Conservation (phyloP, 495 filamentous ascomycete species). For the Xanthoparmelia taractica region DNA sequence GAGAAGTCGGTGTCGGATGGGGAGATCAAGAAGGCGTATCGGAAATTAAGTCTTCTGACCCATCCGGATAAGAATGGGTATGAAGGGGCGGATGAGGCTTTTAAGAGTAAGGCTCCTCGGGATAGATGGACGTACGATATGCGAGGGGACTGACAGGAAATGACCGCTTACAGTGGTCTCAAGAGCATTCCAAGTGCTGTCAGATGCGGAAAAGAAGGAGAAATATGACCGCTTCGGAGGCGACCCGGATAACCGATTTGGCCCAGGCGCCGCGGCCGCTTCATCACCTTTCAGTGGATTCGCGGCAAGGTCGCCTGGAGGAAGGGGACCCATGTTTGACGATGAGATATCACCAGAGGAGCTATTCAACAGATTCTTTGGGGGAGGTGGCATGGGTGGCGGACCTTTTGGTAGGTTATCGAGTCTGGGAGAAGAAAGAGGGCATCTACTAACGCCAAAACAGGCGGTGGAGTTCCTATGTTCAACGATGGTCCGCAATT, state of each 20-base stretch:
- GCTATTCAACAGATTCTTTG: constrained; percentile 92
- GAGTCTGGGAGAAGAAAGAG: constrained; percentile 10
- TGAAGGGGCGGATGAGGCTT: constrained; percentile 91
- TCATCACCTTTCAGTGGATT: constrained; percentile 66
- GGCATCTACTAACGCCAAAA: constrained; percentile 20
- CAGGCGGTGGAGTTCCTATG: constrained; percentile 39
- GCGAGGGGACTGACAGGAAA: constrained; percentile 11
- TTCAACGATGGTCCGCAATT: constrained; percentile 75
- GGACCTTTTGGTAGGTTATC: constrained; percentile 55
- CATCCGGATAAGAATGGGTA: constrained; percentile 99
- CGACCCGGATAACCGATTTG: constrained; percentile 83
- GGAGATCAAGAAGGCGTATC: constrained; percentile 96
- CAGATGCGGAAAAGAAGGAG: constrained; percentile 83
- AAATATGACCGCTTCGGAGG: constrained; percentile 82
- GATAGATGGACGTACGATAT: not conserved
- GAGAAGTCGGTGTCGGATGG: constrained; percentile 65
- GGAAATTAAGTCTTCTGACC: constrained; percentile 83
- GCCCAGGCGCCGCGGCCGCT: constrained; percentile 43
- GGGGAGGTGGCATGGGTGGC: constrained; percentile 56
- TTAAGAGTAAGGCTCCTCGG: constrained; percentile 65
- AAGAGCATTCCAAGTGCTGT: constrained; percentile 85
- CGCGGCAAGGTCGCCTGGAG: constrained; percentile 37
- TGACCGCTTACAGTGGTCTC: constrained; percentile 61
- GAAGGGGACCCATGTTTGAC: constrained; percentile 57
- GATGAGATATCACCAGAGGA: constrained; percentile 96